phyloP scores from a whole-genome alignment of 176 grass and related monocot genomes.

The Tillandsia leiboldiana region DNA sequence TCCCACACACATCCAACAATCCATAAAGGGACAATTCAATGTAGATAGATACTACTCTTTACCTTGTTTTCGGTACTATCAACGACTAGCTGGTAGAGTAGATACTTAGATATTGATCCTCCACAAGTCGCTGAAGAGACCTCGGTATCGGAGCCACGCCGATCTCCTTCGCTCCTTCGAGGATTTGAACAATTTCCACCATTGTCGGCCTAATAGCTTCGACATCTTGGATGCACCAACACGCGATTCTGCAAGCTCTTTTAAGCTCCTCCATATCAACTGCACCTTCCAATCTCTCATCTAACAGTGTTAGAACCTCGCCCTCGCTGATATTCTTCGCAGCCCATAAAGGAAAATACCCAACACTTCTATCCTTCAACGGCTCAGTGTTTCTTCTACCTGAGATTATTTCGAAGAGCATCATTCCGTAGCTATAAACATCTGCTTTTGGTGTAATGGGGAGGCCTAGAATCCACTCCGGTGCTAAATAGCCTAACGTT shows the following conservation, averaged over 20 bases:
- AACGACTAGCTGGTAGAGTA: too few relatives aligned
- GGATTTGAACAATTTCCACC: constrained; percentile 40
- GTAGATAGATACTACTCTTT: too few relatives aligned
- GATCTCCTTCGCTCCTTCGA: constrained; percentile 31
- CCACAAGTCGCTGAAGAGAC: constrained; percentile 29
- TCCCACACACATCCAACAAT: too few relatives aligned
- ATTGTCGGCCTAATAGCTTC: constrained; percentile 36
- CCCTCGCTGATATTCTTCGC: constrained; percentile 26
- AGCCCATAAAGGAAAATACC: constrained; percentile 42
- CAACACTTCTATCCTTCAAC: background rate
- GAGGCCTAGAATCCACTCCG: constrained; percentile 42
- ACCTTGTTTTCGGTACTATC: too few relatives aligned
- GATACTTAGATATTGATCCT: background rate
- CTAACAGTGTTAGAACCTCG: constrained; percentile 29
- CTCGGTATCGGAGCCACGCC: constrained; percentile 26
- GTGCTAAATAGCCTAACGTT: constrained; percentile 46
- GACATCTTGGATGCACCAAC: constrained; percentile 20
- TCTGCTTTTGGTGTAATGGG: constrained; percentile 42
- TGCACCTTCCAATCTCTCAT: constrained; percentile 31
- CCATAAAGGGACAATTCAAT: too few relatives aligned
- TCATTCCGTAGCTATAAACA: constrained; percentile 43
- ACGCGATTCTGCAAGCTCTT: constrained; percentile 35
- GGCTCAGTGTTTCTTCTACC: constrained; percentile 31
- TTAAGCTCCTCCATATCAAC: constrained; percentile 32
- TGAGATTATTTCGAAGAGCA: constrained; percentile 44